A percentile compares a stretch with the other conserved stretches of the same genome.
phyloP scores from a whole-genome alignment of 306 rosid genomes.

The Quercus parvula region DNA sequence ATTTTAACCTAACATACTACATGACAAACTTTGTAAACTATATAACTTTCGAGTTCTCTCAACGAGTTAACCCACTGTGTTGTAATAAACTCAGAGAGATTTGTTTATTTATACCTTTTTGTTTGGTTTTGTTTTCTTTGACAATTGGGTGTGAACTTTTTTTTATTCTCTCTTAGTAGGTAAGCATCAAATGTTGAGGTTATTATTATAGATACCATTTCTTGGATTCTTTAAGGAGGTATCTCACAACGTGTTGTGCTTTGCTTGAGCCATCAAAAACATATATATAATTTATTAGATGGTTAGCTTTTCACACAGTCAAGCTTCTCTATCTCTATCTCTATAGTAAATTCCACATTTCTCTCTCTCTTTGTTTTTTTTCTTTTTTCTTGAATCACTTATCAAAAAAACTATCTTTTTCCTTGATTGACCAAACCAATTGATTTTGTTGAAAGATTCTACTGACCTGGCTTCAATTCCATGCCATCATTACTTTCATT shows the following conservation, averaged over 20 bases:
- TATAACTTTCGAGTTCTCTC: no score
- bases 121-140: no score
- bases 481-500: slow-evolving; percentile 52
- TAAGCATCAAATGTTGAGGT: not conserved
- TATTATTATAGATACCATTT: slow-evolving; percentile 20
- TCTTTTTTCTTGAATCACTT: slow-evolving; percentile 7
- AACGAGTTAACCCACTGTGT: no score
- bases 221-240: slow-evolving; percentile 43
- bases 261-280: slow-evolving; percentile 31
- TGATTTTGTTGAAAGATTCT: slow-evolving; percentile 23
- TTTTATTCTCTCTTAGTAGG: not conserved
- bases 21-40: no score
- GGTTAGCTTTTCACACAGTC: slow-evolving; percentile 42
- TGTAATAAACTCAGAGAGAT: no score
- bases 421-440: slow-evolving; percentile 14
- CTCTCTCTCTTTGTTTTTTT: not conserved
- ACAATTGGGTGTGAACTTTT: no score
- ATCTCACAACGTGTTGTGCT: slow-evolving; percentile 26
- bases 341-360: slow-evolving; percentile 23
- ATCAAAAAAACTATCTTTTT: slow-evolving; percentile 3
- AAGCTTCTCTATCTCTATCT: slow-evolving; percentile 33
- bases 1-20: no score
- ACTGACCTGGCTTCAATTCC: slow-evolving; percentile 30
- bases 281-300: not conserved
- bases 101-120: no score